Evolutionary conservation across 768 basidiomycete genomes (phyloP).

Genomic region (Lactarius trivialis): DNA sequence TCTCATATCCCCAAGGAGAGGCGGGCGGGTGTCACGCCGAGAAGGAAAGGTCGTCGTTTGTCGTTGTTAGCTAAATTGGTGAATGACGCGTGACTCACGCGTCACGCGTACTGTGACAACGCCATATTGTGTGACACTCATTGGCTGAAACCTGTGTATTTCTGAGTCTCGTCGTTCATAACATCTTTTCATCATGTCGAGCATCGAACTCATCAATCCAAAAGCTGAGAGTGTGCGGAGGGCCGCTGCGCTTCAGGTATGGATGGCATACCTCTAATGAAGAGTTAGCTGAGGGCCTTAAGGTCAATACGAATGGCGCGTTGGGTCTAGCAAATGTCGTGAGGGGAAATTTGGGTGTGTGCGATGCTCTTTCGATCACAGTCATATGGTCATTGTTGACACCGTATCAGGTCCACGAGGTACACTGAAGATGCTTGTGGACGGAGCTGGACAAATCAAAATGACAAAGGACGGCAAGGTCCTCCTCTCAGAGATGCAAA

Average conservation of each 20-base stretch:
- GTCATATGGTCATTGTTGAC: not conserved
- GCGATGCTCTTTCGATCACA: conserved; percentile 12
- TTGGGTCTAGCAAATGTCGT: conserved; percentile 97
- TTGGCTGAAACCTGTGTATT: not conserved
- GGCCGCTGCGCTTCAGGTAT: conserved; percentile 88
- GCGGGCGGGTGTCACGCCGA: conserved; percentile 9
- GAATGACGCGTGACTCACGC: conserved; percentile 9
- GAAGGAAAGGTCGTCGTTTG: conserved; percentile 9
- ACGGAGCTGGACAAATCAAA: conserved; percentile 97
- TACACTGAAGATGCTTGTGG: conserved; percentile 98
- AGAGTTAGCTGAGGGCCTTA: conserved; percentile 23
- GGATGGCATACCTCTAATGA: conserved; percentile 21
- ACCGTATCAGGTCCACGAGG: conserved; percentile 75
- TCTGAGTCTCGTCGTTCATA: not conserved
- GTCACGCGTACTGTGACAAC: conserved; percentile 4
- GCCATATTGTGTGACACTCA: not conserved
- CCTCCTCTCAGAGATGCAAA: conserved; percentile 98
- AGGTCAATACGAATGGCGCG: conserved; percentile 92
- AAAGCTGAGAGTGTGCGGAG: conserved; percentile 91
- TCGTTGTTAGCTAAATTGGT: conserved; percentile 6
- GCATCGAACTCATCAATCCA: conserved; percentile 93
- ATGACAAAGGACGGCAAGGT: conserved; percentile 99
- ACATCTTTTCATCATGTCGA: conserved; percentile 34
- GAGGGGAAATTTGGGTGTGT: conserved; percentile 88
- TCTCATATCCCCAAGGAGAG: conserved; percentile 24